Percentiles rank a stretch among this genome's conserved stretches.
These are phyloP conservation scores for Leishmania turanica DNA, from an alignment of 208 protist genomes.

Conservation along the genomic window DNA sequence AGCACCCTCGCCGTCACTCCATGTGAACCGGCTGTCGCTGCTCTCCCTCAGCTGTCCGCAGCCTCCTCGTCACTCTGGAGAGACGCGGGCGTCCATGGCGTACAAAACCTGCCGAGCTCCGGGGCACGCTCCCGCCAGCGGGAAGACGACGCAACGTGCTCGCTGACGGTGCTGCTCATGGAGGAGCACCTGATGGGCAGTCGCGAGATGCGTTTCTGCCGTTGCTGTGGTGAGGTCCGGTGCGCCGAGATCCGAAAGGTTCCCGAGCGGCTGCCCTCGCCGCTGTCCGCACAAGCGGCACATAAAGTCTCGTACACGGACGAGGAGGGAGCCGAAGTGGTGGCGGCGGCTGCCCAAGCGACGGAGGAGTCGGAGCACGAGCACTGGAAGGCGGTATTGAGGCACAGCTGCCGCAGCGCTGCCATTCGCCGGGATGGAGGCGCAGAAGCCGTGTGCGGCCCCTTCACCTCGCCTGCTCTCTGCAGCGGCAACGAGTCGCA, in stretches of 20 bases:
- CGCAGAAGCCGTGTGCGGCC: background rate
- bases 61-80: background rate
- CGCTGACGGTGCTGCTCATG: constrained; percentile 15
- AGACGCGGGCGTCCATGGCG: background rate
- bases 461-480: background rate
- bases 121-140: background rate
- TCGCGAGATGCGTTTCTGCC: constrained; percentile 45
- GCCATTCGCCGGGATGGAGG: background rate
- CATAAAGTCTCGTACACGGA: background rate
- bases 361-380: background rate
- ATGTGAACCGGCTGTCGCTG: too few relatives aligned
- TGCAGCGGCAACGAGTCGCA: background rate
- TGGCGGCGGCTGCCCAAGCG: background rate
- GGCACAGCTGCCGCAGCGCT: background rate
- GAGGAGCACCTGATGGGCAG: constrained; percentile 34
- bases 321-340: background rate
- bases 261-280: constrained; percentile 4
- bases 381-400: background rate
- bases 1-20: background rate
- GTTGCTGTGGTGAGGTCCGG: constrained; percentile 28
- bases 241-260: constrained; percentile 32
- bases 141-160: background rate
- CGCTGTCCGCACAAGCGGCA: background rate
- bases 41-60: background rate
- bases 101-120: background rate